phyloP scores from a whole-genome alignment of 192 early-diverging fungal species.

The Coemansia sp. region DNA sequence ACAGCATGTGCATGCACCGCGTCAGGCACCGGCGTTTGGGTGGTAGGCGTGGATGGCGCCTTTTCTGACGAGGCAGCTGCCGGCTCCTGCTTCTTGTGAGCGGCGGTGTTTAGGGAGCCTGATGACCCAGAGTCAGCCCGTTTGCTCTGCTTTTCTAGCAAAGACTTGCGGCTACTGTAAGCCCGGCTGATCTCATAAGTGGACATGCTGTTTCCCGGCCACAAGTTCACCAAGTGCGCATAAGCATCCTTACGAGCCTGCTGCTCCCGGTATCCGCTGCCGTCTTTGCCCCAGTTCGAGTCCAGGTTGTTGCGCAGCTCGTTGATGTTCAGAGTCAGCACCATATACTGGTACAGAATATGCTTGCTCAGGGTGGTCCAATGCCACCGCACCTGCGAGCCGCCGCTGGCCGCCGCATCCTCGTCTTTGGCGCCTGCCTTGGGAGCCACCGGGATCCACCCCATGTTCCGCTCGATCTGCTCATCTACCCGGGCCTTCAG shows the following conservation, averaged over 20 bases:
- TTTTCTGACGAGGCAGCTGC: background rate
- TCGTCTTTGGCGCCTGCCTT: slow-evolving; percentile 31
- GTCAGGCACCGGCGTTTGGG: slow-evolving; percentile 5
- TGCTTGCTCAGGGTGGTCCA: slow-evolving; percentile 56
- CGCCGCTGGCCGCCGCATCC: slow-evolving; percentile 14
- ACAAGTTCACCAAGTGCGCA: slow-evolving; percentile 46
- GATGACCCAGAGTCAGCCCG: slow-evolving; percentile 13
- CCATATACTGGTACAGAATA: slow-evolving; percentile 52
- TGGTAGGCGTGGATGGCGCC: no score
- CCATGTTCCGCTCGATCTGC: slow-evolving; percentile 45
- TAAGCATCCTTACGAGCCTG: slow-evolving; percentile 55
- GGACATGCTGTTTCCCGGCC: slow-evolving; percentile 49
- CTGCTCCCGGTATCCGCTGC: slow-evolving; percentile 39
- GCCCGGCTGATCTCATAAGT: slow-evolving; percentile 55
- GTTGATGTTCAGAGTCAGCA: slow-evolving; percentile 42
- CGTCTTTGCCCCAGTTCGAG: slow-evolving; percentile 20
- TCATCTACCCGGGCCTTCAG: slow-evolving; percentile 47
- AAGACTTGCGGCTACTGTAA: slow-evolving; percentile 52
- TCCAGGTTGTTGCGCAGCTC: slow-evolving; percentile 42
- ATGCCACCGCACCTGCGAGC: slow-evolving; percentile 50
- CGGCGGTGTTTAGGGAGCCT: background rate
- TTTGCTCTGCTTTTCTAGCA: slow-evolving; percentile 47
- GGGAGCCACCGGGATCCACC: slow-evolving; percentile 47
- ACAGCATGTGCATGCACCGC: no score
- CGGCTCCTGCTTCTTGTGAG: background rate